Evolutionary conservation across 2,329 filamentous ascomycete species (phyloP), one percentile per base, ranked within the genome.

Genomic region (Fusarium mundagurra): DNA sequence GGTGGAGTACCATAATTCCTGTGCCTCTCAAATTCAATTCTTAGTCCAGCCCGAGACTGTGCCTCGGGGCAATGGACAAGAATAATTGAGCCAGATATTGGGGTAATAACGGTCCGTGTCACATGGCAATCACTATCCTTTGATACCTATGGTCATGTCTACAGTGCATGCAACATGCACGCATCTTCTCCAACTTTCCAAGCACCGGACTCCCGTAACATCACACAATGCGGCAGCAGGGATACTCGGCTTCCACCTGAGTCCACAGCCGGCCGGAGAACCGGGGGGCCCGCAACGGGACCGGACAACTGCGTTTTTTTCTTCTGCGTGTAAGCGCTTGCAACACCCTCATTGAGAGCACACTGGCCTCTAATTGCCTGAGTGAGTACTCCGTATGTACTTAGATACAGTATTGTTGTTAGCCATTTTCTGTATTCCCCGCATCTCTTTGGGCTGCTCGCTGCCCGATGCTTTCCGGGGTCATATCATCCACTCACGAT

Each of bases 401-500:
- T 41, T 43, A 14, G 41, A 6, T 20, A 8, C 18, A n/a, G n/a
- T n/a, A n/a, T n/a, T n/a, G n/a, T n/a, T 53, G 24, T 27, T 41
- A 38, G 39, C n/a, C n/a, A 39, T 22, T 18, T 36, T 61, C n/a
- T 24, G 18, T 1, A 47, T 68, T 66, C 73, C 71, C 73, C 69
- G 58, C 66, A 70, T 44, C 33, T 1, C 17, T 64, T 71, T 70
- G 67, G 71, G 69, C 50, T 55, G 53, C 45, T 61, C 68, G 59
- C 33, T 33, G 29, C 36, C 55, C 55, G 47, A 67, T 44, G 60
- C 39, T 48, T 74, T 62, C 73, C 71, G 64, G 64, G 58, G 48
- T 50, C 48, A n/a, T 41, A 51, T 50, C 63, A 69, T 76, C 76
- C 76, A 78, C 64, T 78, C 76, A 78, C 53, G 61, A 76, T 71